These are phyloP conservation scores for Plasmopara viticola DNA, from an alignment of 352 stramenopile species.

Conservation along the genomic window DNA sequence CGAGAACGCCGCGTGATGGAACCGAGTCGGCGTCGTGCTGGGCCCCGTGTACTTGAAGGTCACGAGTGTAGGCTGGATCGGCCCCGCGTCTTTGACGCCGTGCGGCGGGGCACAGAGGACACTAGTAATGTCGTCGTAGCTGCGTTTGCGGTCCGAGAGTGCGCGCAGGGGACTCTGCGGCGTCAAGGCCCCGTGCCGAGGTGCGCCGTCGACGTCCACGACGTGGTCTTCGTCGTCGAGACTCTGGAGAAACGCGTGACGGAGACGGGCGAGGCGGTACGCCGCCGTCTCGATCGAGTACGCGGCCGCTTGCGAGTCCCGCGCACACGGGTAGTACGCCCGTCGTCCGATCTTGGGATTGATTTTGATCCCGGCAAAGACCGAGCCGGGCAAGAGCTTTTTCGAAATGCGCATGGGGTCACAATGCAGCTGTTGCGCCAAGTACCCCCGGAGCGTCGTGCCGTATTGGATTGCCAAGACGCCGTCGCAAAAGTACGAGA, in stretches of 20 bases:
- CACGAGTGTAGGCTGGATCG: slow-evolving; percentile 14
- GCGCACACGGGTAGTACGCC: slow-evolving; percentile 57
- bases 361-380: slow-evolving; percentile 63
- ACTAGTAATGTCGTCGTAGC: slow-evolving; percentile 35
- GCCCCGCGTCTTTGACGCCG: slow-evolving; percentile 26
- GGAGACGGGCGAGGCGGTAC: slow-evolving; percentile 34
- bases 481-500: slow-evolving; percentile 63
- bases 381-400: slow-evolving; percentile 56
- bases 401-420: slow-evolving; percentile 78
- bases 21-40: slow-evolving; percentile 2
- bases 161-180: slow-evolving; percentile 8
- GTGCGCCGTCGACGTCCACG: slow-evolving; percentile 14
- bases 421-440: slow-evolving; percentile 65
- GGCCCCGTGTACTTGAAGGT: slow-evolving; percentile 10
- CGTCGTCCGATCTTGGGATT: slow-evolving; percentile 66
- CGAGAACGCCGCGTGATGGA: slow-evolving; percentile 3
- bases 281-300: slow-evolving; percentile 36
- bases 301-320: slow-evolving; percentile 37
- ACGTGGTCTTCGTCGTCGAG: slow-evolving; percentile 53
- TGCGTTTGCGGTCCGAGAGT: slow-evolving; percentile 28
- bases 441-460: slow-evolving; percentile 63
- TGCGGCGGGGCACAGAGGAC: slow-evolving; percentile 17
- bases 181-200: no score
- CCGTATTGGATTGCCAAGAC: slow-evolving; percentile 65
- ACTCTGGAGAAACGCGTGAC: slow-evolving; percentile 45